phyloP scores from a whole-genome alignment of 2,329 filamentous ascomycete species.

The Cytospora piceae region DNA sequence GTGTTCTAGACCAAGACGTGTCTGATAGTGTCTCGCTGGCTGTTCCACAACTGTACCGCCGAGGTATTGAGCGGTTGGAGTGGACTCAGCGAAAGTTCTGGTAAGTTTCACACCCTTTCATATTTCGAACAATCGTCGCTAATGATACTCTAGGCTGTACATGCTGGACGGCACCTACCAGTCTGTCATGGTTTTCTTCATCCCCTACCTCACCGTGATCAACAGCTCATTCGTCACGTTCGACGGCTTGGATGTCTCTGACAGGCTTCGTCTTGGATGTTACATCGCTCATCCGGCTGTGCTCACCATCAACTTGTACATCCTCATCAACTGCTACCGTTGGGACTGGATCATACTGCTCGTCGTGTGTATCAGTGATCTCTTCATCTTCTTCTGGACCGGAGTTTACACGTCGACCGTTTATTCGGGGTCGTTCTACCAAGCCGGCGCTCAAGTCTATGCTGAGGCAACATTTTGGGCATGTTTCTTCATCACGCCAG shows the following conservation, averaged over 20 bases:
- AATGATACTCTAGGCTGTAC: slow-evolving; percentile 67
- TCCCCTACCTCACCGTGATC: slow-evolving; percentile 80
- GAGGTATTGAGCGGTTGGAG: slow-evolving; percentile 93
- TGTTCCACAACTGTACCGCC: slow-evolving; percentile 92
- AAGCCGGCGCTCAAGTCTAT: slow-evolving; percentile 78
- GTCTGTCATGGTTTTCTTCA: slow-evolving; percentile 90
- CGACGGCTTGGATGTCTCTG: slow-evolving; percentile 76
- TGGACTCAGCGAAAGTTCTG: slow-evolving; percentile 98
- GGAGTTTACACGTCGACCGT: slow-evolving; percentile 72
- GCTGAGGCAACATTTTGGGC: slow-evolving; percentile 86
- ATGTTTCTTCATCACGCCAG: slow-evolving; percentile 74
- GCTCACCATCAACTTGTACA: slow-evolving; percentile 89
- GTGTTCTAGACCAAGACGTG: slow-evolving; percentile 95
- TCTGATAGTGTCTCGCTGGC: slow-evolving; percentile 91
- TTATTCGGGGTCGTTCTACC: slow-evolving; percentile 66
- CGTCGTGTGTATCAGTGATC: slow-evolving; percentile 77
- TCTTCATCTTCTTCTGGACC: slow-evolving; percentile 95
- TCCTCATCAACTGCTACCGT: slow-evolving; percentile 93
- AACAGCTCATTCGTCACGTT: slow-evolving; percentile 69
- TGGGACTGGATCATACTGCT: slow-evolving; percentile 97
- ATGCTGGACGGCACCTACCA: slow-evolving; percentile 96
- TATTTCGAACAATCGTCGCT: slow-evolving; percentile 29
- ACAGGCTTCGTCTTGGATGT: slow-evolving; percentile 82
- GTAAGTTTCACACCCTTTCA: slow-evolving; percentile 55
- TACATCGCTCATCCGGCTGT: slow-evolving; percentile 86